Percentiles rank a stretch among this genome's conserved stretches.
These are phyloP conservation scores for Kwoniella bestiolae DNA, from an alignment of 768 basidiomycete genomes.

Conservation along the genomic window DNA sequence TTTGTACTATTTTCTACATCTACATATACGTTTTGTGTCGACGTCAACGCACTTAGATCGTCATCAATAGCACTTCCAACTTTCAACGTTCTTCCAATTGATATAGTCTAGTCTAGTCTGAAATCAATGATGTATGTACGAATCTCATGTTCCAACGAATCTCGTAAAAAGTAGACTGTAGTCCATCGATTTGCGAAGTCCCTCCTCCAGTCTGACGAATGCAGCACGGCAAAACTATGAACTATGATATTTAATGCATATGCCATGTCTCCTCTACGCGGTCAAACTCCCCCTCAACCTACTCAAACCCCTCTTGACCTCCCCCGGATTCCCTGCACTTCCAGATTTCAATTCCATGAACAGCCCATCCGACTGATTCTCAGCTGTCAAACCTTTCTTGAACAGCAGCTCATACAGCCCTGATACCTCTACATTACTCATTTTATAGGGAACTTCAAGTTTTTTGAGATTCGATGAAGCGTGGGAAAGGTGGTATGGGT, in stretches of 20 bases:
- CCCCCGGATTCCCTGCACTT: slow-evolving; percentile 75
- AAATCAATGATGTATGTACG: too few relatives aligned
- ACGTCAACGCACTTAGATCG: too few relatives aligned
- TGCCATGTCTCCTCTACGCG: not conserved
- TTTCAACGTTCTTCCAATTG: too few relatives aligned
- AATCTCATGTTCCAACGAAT: too few relatives aligned
- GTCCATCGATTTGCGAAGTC: too few relatives aligned
- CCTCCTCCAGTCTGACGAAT: too few relatives aligned
- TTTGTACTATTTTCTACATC: too few relatives aligned
- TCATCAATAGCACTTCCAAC: too few relatives aligned
- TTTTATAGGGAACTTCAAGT: slow-evolving; percentile 64
- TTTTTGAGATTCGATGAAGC: slow-evolving; percentile 63
- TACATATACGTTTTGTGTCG: too few relatives aligned
- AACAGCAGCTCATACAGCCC: slow-evolving; percentile 75
- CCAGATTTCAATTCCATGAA: slow-evolving; percentile 81
- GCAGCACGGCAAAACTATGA: not conserved
- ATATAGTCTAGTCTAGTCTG: too few relatives aligned
- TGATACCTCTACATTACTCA: slow-evolving; percentile 71
- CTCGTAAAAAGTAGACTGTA: too few relatives aligned
- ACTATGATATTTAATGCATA: not conserved
- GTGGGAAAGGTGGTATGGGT: slow-evolving; percentile 63
- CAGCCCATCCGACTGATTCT: slow-evolving; percentile 69
- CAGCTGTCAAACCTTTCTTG: slow-evolving; percentile 63
- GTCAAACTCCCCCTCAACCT: slow-evolving; percentile 7
- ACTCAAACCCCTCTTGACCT: slow-evolving; percentile 64